A percentile compares a stretch with the other conserved stretches of the same genome.
Evolutionary conservation across 805 yeast species (phyloP).

Genomic region (Priceomyces castillae): DNA sequence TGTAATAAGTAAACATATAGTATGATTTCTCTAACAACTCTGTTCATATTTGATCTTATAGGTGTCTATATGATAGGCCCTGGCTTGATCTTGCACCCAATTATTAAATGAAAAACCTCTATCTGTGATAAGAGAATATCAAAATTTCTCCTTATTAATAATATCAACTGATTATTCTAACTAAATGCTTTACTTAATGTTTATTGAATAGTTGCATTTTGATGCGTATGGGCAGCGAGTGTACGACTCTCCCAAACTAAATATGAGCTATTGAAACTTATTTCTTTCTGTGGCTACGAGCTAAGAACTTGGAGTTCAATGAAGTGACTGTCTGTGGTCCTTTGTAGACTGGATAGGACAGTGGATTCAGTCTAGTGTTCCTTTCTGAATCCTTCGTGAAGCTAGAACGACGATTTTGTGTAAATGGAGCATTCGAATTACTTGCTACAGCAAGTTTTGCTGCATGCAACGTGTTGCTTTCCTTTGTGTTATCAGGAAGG

Average conservation of each 20-base stretch:
- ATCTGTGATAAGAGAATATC: too few relatives aligned
- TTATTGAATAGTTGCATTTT: constrained; percentile 1
- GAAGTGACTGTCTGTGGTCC: constrained; percentile 38
- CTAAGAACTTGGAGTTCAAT: constrained; percentile 59
- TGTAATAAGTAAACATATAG: too few relatives aligned
- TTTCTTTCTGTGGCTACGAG: constrained; percentile 51
- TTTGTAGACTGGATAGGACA: constrained; percentile 2
- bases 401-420: constrained; percentile 33
- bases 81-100: too few relatives aligned
- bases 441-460: constrained; percentile 43
- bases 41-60: too few relatives aligned
- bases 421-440: constrained; percentile 20
- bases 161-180: too few relatives aligned
- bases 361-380: background rate
- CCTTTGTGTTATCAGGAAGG: constrained; percentile 13
- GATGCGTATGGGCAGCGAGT: background rate
- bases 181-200: background rate
- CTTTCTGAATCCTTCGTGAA: constrained; percentile 29
- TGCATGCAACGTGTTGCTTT: constrained; percentile 37
- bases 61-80: too few relatives aligned
- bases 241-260: background rate
- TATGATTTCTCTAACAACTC: too few relatives aligned
- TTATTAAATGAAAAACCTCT: too few relatives aligned
- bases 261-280: background rate
- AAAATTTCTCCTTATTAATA: too few relatives aligned